Base-by-base conservation (phyloP, 305 asterid species). In the Fraxinus angustifolia region DNA sequence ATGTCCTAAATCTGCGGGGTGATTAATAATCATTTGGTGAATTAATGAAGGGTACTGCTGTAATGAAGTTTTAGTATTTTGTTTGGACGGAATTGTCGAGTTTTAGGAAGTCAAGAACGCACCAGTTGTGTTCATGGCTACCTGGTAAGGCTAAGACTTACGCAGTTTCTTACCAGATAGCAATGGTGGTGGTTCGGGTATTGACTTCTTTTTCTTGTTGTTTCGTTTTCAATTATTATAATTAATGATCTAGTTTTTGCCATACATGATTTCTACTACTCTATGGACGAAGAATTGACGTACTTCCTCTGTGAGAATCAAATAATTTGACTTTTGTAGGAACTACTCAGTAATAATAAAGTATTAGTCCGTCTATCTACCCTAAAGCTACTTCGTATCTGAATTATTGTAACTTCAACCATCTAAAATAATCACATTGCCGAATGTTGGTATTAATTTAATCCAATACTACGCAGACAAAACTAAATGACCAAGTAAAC, bases 141-240 rank as follows among this genome's bases (percentile, higher is more conserved):
- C 21, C 73, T 84, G 90, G 79, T 86, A 76, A 84, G 87, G 87
- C 80, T 35, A 21, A 21, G 45, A 56, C 45, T 31, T 2, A 3
- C 6, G 38, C 2, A 33, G 31, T 85, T 77, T 81, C 87, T 86
- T 77, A 87, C 68, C 86, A 75, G 40, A 76, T 80, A 77, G 88
- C 87, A 89, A 85, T 90, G 93, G 88, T 88, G 89, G 86, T 93
- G 95, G 98, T 94, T 93, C 98, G 97, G 98, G 98, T 83, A 92
- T 93, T 94, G 98, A 94, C 98, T 94, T 94, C 93, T 83, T 16
- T 53, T 86, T 58, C 26, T 53, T 50, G 36, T 68, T 26, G 30
- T 60, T 19, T 7, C 38, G 36, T 31, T 81, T 40, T n/a, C n/a
- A 65, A 65, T 50, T 50, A 50, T 50, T 16, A 16, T 50, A 50